These are phyloP conservation scores for Capsella bursapastoris DNA, from an alignment of 345 rosid species.

Conservation along the genomic window DNA sequence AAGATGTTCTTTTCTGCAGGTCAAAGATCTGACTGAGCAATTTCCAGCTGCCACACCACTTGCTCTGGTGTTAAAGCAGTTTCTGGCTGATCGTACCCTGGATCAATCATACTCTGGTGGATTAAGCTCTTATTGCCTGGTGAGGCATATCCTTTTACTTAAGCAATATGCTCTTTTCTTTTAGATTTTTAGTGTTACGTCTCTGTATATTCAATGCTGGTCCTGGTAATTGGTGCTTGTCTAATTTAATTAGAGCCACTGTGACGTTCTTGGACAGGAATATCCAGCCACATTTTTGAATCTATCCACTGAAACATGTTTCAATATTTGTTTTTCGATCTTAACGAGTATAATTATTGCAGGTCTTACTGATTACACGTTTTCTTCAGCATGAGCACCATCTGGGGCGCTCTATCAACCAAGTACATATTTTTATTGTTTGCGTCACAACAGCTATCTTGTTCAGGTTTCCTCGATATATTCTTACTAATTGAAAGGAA, in stretches of 20 bases:
- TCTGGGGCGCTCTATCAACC: conserved; percentile 82
- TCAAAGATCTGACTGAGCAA: conserved; percentile 83
- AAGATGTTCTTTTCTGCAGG: conserved; percentile 54
- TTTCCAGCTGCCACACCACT: conserved; percentile 95
- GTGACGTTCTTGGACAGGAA: conserved; percentile 6
- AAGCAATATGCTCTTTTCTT: conserved; percentile 23
- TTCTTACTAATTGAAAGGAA: conserved; percentile 31
- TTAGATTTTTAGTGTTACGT: conserved; percentile 28
- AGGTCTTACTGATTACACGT: conserved; percentile 87
- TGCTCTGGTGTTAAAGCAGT: conserved; percentile 95
- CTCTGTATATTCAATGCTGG: conserved; percentile 23
- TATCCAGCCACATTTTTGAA: conserved; percentile 20
- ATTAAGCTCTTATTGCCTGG: conserved; percentile 97
- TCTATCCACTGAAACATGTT: conserved; percentile 24
- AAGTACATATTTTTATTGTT: conserved; percentile 53
- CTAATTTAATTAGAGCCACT: not conserved
- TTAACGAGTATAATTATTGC: conserved; percentile 36
- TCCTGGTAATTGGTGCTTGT: conserved; percentile 26
- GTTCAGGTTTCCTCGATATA: conserved; percentile 17
- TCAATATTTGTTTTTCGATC: conserved; percentile 21
- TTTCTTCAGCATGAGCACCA: conserved; percentile 97
- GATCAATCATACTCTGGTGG: conserved; percentile 99
- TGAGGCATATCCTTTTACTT: conserved; percentile 43
- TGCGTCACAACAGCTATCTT: conserved; percentile 20
- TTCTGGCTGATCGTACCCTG: conserved; percentile 97